These are phyloP conservation scores for Canavalia gladiata DNA, from an alignment of 306 rosid species.

Conservation along the genomic window DNA sequence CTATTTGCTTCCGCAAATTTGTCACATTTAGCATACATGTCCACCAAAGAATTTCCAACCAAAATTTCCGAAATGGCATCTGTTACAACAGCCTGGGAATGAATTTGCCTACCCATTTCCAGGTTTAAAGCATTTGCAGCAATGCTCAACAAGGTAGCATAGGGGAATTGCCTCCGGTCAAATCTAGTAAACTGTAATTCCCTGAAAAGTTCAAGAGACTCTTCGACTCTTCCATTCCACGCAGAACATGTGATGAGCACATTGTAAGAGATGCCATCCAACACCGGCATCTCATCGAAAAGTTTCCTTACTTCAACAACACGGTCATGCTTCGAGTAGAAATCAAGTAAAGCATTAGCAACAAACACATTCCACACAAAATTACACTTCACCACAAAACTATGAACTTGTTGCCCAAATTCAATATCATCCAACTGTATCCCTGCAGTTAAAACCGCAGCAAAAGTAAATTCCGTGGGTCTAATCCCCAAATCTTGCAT, in stretches of 20 bases:
- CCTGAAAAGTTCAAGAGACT: slow-evolving; percentile 66
- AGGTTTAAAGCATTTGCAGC: slow-evolving; percentile 69
- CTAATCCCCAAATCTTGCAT: slow-evolving; percentile 69
- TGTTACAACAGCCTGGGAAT: slow-evolving; percentile 73
- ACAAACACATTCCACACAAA: slow-evolving; percentile 82
- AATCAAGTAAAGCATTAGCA: slow-evolving; percentile 91
- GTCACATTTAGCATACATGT: slow-evolving; percentile 93
- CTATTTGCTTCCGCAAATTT: slow-evolving; percentile 70
- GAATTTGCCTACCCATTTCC: slow-evolving; percentile 82
- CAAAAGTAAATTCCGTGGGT: slow-evolving; percentile 85
- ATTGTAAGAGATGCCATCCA: slow-evolving; percentile 89
- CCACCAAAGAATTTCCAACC: slow-evolving; percentile 87
- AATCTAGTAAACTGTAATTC: slow-evolving; percentile 67
- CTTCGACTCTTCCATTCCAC: slow-evolving; percentile 64
- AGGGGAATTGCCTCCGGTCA: slow-evolving; percentile 79
- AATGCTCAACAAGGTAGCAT: slow-evolving; percentile 80
- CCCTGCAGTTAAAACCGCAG: slow-evolving; percentile 74
- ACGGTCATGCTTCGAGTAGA: slow-evolving; percentile 77
- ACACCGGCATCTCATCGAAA: slow-evolving; percentile 79
- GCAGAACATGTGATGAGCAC: slow-evolving; percentile 69
- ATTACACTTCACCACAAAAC: slow-evolving; percentile 70
- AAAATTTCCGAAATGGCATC: slow-evolving; percentile 60
- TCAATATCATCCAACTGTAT: slow-evolving; percentile 66
- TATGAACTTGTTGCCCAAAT: slow-evolving; percentile 78
- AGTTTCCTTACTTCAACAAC: slow-evolving; percentile 64